Percentiles rank a stretch among this genome's conserved stretches.
phyloP scores from a whole-genome alignment of 1,284 basidiomycete species.

The Cystobasidium sp. region DNA sequence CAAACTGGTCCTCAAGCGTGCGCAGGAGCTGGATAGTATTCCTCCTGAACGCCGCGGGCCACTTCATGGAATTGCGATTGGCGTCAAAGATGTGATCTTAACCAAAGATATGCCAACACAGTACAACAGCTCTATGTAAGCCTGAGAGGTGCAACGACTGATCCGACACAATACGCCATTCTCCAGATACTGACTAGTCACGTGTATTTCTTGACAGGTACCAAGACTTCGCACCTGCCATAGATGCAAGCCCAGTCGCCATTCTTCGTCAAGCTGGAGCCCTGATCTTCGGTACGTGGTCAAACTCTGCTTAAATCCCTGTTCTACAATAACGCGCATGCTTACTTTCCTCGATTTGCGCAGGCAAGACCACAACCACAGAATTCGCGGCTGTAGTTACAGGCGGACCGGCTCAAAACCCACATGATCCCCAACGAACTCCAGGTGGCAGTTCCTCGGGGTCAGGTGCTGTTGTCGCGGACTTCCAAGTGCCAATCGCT shows the following conservation, averaged over 20 bases:
- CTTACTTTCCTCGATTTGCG: neutral
- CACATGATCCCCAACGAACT: constrained; percentile 51
- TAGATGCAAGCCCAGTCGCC: constrained; percentile 51
- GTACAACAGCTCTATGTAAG: constrained; percentile 16
- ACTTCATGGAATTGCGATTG: constrained; percentile 51
- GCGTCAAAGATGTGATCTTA: constrained; percentile 54
- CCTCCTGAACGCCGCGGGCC: constrained; percentile 50
- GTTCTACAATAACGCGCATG: neutral
- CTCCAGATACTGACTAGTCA: too few relatives aligned
- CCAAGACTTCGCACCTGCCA: constrained; percentile 46
- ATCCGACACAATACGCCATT: too few relatives aligned
- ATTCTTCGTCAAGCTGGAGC: constrained; percentile 50
- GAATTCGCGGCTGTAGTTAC: constrained; percentile 49
- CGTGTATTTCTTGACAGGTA: constrained; percentile 47
- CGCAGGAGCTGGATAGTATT: constrained; percentile 51
- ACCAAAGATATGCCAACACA: constrained; percentile 54
- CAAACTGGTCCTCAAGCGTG: constrained; percentile 47
- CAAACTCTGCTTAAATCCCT: neutral
- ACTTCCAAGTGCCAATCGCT: constrained; percentile 53
- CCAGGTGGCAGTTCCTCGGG: constrained; percentile 55
- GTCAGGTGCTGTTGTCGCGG: constrained; percentile 53
- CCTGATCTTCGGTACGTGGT: constrained; percentile 49
- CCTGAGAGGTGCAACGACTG: too few relatives aligned
- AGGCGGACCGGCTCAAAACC: constrained; percentile 47
- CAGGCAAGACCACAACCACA: constrained; percentile 52